A percentile compares a stretch with the other conserved stretches of the same genome.
These are phyloP conservation scores for Beauveria bassiana DNA, from an alignment of 2,329 filamentous ascomycete genomes.

Conservation along the genomic window DNA sequence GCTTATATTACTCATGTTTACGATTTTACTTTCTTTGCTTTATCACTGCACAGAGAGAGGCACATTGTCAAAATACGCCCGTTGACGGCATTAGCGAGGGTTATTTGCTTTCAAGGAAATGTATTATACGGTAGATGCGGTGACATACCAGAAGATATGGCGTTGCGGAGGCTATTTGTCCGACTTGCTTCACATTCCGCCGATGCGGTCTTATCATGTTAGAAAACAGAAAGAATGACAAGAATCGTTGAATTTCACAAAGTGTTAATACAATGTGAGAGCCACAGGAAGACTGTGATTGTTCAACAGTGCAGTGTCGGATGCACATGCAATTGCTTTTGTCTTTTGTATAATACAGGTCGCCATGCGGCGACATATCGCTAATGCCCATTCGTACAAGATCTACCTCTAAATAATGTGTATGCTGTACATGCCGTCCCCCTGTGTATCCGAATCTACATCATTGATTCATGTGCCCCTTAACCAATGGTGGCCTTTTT, in stretches of 20 bases:
- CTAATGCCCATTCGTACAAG: constrained; percentile 8
- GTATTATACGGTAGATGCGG: background rate
- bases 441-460: too few species aligned
- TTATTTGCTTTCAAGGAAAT: background rate
- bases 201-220: background rate
- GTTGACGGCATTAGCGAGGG: background rate
- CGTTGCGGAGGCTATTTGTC: background rate
- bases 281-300: too few species aligned
- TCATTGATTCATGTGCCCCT: background rate
- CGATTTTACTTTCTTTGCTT: background rate
- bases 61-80: background rate
- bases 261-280: background rate
- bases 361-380: constrained; percentile 3
- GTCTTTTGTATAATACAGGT: constrained; percentile 6
- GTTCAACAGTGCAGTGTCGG: background rate
- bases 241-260: background rate
- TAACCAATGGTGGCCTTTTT: constrained; percentile 63
- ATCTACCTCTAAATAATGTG: background rate
- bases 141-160: background rate
- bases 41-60: background rate
- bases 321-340: background rate
- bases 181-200: background rate
- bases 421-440: background rate
- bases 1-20: background rate
- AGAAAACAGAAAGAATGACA: background rate